Conservation (phyloP, 345 rosid genomes). For the Sisymbrium altissimum region DNA sequence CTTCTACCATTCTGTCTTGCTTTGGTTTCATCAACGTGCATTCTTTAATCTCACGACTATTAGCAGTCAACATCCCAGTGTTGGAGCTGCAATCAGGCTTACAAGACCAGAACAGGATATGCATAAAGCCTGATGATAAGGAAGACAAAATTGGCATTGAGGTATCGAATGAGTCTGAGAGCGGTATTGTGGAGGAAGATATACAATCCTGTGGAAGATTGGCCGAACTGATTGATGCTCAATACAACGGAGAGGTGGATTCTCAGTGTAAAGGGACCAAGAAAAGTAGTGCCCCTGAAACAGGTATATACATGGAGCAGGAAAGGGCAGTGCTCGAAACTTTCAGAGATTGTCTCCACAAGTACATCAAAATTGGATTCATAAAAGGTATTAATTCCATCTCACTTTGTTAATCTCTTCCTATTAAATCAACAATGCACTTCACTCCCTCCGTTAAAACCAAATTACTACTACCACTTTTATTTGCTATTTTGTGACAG, state of each 20-base stretch:
- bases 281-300: not conserved
- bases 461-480: not conserved
- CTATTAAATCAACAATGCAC: not conserved
- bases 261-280: not conserved
- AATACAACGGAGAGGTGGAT: constrained; percentile 17
- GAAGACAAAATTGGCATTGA: not conserved
- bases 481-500: constrained; percentile 1
- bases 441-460: not conserved
- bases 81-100: not conserved
- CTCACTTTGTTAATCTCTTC: not conserved
- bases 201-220: constrained; percentile 18
- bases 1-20: not conserved
- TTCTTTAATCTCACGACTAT: not conserved
- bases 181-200: constrained; percentile 7
- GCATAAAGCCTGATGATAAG: constrained; percentile 5
- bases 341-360: constrained; percentile 38
- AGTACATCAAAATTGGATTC: constrained; percentile 28
- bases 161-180: not conserved
- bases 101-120: constrained; percentile 2
- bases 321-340: constrained; percentile 45
- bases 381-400: constrained; percentile 27
- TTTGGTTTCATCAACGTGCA: not conserved
- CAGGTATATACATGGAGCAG: constrained; percentile 25
- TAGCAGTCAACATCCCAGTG: constrained; percentile 2
- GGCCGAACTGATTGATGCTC: constrained; percentile 30